Evolutionary conservation across 1,284 basidiomycete species (phyloP), one percentile per base, ranked within the genome.

Genomic region (Tylopilus orsonianus): DNA sequence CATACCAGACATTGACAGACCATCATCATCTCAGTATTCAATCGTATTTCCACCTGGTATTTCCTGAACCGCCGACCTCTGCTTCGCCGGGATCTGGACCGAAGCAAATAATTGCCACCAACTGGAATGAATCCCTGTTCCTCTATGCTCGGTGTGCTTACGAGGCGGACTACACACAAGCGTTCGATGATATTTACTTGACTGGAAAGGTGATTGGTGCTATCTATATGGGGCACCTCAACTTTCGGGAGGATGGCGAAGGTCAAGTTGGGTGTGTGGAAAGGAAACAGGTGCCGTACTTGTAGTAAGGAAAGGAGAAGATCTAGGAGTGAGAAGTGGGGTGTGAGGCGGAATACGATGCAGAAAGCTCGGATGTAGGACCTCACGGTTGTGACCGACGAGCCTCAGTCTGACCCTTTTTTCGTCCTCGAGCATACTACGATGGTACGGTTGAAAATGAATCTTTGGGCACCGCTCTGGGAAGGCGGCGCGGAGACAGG

Each of bases 331-430:
- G 87, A 87, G 52, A 81, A 78, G 59, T 75, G 87, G 59, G 72
- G 85, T 37, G 82, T 93, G 40, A 78, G 94, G 64, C 76, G 93
- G 63, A 97, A 97, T 71, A 66, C 97, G 61, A 93, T 95, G 91
- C 76, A 93, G 32, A 83, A 80, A 58, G 82, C 80, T 10, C 85
- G 91, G 72, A 77, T 82, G 74, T 85, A 68, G 56, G 23, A 22
- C 2, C 13, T 27, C 16, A 14, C 5, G 18, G 7, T 27, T n/a
- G n/a, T n/a, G n/a, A n/a, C n/a, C n/a, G n/a, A n/a, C n/a, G n/a
- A n/a, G n/a, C n/a, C n/a, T n/a, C n/a, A n/a, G n/a, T n/a, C n/a
- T n/a, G n/a, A n/a, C n/a, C n/a, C n/a, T n/a, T n/a, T n/a, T n/a
- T n/a, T n/a, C n/a, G n/a, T n/a, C n/a, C n/a, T n/a, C n/a, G n/a